Base-by-base conservation (phyloP, 257 asterid species). In the Solanum piurae region DNA sequence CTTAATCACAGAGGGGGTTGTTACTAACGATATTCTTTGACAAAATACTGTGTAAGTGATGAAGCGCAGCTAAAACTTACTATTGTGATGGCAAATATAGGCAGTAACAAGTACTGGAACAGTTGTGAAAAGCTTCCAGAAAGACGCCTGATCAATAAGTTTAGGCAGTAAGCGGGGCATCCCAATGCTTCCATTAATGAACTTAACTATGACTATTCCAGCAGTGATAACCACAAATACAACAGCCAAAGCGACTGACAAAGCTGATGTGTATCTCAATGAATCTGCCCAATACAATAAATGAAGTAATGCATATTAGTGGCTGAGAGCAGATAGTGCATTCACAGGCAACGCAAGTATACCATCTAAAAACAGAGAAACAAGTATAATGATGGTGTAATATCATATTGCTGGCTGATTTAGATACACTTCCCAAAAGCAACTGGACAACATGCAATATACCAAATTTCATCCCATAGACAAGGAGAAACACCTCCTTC, bases 101-200 rank as follows among this genome's bases (percentile, higher is more conserved):
- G 98, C 98, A 86, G 98, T 94, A 92, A 94, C 98, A 20, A 95
- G 93, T 86, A 95, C 92, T 58, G 98, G 98, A 86, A 94, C 95
- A 72, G 94, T 90, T 23, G 98, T 95, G 90, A 93, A 95, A 69
- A 94, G 98, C 87, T 94, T 94, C 98, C 98, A 95, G 92, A 95
- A 95, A 80, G 98, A 95, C 82, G 95, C 98, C 88, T 95, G 98
- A 89, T 94, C 94, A 86, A 86, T 93, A 87, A 96, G 80, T 31
- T 91, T 52, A 52, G 98, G 98, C 88, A 96, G 88, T 91, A 96
- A 83, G 74, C 91, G 96, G 85, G 98, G 98, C 92, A 89, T 93
- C 87, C 92, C 93, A 40, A 96, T 95, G 95, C 94, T 95, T 89
- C 98, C 98, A 87, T 86, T 90, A 31, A 95, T 84, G 86, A 91